Base-by-base conservation (phyloP, 768 basidiomycete species). In the Podaxis sp. region DNA sequence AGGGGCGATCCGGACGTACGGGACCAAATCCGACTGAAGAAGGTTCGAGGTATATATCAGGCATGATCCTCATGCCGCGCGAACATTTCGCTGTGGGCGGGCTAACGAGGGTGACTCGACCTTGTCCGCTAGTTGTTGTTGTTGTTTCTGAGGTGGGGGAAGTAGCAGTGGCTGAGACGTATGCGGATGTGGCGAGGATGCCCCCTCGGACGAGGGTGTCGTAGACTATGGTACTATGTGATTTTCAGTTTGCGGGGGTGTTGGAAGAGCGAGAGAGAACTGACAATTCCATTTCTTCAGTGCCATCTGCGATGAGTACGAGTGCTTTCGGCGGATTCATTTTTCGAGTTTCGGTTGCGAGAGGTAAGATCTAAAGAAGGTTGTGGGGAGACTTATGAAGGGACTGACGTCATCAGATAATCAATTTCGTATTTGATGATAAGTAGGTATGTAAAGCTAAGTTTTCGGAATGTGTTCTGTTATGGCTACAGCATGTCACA, bases 251-350 rank as follows among this genome's bases (percentile, higher is more conserved):
- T n/a, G 59, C 24, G 56, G 41, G 36, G 28, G 13, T 26, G 5
- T 48, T 44, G 38, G 52, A 40, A 51, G 40, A 33, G 38, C 59
- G 33, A 41, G 13, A 28, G n/a, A 49, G 15, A 17, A 69, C 86
- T 67, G 69, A 90, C 91, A 93, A 93, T 74, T 93, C 91, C 87
- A 92, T 93, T 75, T 94, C 92, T 71, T 94, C 92, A 1, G 92
- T 93, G 12, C 92, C 92, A 70, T 93, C 83, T 17, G 91, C 88
- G 28, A 94, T 83, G 24, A 94, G 77, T 52, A 94, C 80, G 22
- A 92, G 77, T 5, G 89, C 92, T 40, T 86, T 84, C 10, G 82
- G 77, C 79, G 80, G 33, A 33, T 33, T 33, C 33, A 33, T 33
- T 33, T 33, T 33, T 33, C 33, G 10, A 33, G 24, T 64, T 26